Percentiles rank a stretch among this genome's conserved stretches.
These are phyloP conservation scores for Leptographium flavum DNA, from an alignment of 2,329 filamentous ascomycete genomes.

Conservation along the genomic window DNA sequence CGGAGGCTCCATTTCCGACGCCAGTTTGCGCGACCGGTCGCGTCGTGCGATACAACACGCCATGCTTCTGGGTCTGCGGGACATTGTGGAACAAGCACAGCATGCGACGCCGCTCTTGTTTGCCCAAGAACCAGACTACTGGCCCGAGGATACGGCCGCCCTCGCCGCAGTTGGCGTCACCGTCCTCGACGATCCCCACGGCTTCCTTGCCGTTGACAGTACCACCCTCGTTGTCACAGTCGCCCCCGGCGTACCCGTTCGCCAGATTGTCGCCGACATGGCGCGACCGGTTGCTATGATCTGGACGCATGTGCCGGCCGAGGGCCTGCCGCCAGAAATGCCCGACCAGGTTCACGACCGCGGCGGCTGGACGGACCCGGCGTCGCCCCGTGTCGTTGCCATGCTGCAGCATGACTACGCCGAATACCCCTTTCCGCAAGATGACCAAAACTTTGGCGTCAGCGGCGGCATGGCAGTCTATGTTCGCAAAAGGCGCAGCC, in stretches of 20 bases:
- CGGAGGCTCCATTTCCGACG: conserved; percentile 7
- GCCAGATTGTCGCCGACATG: conserved; percentile 20
- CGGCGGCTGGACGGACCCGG: conserved; percentile 8
- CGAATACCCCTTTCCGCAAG: conserved; percentile 7
- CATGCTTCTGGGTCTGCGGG: conserved; percentile 10
- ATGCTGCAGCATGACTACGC: conserved; percentile 8
- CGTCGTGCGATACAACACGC: conserved; percentile 6
- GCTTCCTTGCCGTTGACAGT: conserved; percentile 18
- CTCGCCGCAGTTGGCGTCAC: conserved; percentile 13
- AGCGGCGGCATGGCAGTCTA: conserved; percentile 8
- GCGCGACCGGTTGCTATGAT: conserved; percentile 19
- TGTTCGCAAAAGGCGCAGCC: conserved; percentile 4
- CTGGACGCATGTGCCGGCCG: conserved; percentile 7
- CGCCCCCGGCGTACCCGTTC: conserved; percentile 15
- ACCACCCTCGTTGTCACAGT: conserved; percentile 16
- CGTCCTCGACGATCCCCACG: conserved; percentile 18
- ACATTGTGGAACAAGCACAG: conserved; percentile 8
- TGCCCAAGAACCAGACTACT: conserved; percentile 17
- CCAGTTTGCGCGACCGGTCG: background rate
- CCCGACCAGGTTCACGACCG: background rate
- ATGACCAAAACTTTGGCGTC: conserved; percentile 7
- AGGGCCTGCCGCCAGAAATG: background rate
- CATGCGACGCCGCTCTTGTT: background rate
- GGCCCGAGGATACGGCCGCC: conserved; percentile 10
- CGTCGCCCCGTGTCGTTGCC: conserved; percentile 9